Evolutionary conservation across 805 yeast species (phyloP), one percentile per base, ranked within the genome.

Genomic region (Metschnikowia peoriensis): DNA sequence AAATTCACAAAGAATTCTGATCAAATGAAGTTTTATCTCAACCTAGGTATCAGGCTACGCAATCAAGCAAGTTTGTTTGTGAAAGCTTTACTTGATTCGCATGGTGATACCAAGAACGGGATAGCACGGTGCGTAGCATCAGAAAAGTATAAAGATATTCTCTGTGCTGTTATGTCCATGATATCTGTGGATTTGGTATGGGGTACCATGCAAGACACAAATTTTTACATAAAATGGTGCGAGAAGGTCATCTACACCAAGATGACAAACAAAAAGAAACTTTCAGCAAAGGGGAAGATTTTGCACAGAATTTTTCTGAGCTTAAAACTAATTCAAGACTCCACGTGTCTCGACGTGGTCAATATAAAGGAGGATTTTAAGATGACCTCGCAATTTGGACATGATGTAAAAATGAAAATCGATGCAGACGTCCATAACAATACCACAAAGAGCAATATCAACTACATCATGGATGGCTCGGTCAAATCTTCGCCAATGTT

Each of bases 151-250:
- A 89, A 90, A 64, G 96, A 89, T 64, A 88, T 89, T 5, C 66
- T 90, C 28, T 87, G 89, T 47, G 94, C 96, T 0, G 84, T 88
- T 22, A 76, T 90, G 66, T 85, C 94, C 2, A 88, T 89, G 96
- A 89, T 86, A 45, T 84, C 92, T 7, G 88, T 90, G 47, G 96
- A 90, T 69, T 85, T 89, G 47, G 92, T 89, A 14, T 87, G 96
- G 89, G 96, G 97, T 2, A 84, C 93, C 0, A 88, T 88, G 92
- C 85, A 87, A 50, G 94, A 88, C 59, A 89, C 96, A 62, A 83
- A 82, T 56, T 79, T 84, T 52, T 89, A 89, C 69, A 74, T 90
- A 49, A 80, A 83, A 50, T 82, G 90, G 61, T 88, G 96, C 70
- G 93, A 89, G 55, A 80, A 79, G 51, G 85, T 88, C 51, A 85